Evolutionary conservation across 805 yeast species (phyloP).

Genomic region (Metschnikowia sp.): DNA sequence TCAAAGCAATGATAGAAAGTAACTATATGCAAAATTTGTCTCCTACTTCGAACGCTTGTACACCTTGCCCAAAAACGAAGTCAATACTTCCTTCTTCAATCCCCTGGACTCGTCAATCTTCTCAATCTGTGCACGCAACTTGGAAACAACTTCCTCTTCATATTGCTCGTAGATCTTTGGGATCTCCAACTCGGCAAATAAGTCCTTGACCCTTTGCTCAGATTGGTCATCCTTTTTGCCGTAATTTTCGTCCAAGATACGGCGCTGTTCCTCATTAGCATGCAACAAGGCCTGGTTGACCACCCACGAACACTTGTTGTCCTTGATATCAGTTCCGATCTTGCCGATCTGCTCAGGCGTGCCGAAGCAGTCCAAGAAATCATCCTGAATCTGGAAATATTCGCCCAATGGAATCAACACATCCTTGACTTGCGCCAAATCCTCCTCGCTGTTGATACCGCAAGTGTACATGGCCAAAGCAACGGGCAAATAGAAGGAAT

Average conservation of each 20-base stretch:
- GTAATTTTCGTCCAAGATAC: slow-evolving; percentile 78
- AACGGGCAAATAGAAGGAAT: slow-evolving; percentile 95
- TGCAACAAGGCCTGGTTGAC: slow-evolving; percentile 85
- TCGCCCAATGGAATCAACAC: slow-evolving; percentile 93
- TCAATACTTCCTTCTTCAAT: slow-evolving; percentile 83
- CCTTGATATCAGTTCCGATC: slow-evolving; percentile 97
- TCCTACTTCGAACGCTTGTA: slow-evolving; percentile 86
- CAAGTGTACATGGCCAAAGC: slow-evolving; percentile 94
- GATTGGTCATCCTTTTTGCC: slow-evolving; percentile 72
- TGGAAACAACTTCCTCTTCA: slow-evolving; percentile 72
- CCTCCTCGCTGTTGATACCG: slow-evolving; percentile 66
- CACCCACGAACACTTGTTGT: slow-evolving; percentile 98
- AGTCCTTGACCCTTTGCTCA: slow-evolving; percentile 67
- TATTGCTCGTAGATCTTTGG: slow-evolving; percentile 70
- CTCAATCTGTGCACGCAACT: slow-evolving; percentile 63
- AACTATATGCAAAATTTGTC: background rate
- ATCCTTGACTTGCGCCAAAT: slow-evolving; percentile 83
- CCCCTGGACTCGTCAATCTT: slow-evolving; percentile 85
- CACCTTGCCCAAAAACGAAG: slow-evolving; percentile 81
- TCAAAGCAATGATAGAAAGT: too few relatives aligned
- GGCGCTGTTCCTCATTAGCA: slow-evolving; percentile 78
- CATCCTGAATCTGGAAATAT: slow-evolving; percentile 98
- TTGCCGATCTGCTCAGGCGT: slow-evolving; percentile 97
- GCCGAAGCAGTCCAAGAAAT: slow-evolving; percentile 94
- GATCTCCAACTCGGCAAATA: slow-evolving; percentile 72